phyloP scores from a whole-genome alignment of 345 rosid species.

The Citrus medica region DNA sequence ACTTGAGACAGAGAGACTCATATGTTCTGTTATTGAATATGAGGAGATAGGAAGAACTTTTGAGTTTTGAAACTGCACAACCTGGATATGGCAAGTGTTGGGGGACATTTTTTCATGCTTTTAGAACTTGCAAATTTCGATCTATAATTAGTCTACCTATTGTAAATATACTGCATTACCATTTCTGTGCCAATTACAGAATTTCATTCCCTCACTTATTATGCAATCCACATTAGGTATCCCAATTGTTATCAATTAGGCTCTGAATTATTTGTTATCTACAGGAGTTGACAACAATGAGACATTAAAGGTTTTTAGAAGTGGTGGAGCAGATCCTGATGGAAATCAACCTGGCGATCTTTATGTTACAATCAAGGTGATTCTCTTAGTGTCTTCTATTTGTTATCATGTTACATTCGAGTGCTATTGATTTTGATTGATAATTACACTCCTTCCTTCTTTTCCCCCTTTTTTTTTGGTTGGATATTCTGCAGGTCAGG shows the following conservation, averaged over 20 bases:
- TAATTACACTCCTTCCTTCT: neutral
- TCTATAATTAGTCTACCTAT: neutral
- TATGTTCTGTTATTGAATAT: neutral
- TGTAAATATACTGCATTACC: neutral
- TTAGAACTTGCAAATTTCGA: neutral
- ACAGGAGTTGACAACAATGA: slow-evolving; percentile 84
- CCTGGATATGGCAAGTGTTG: neutral
- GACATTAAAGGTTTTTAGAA: slow-evolving; percentile 63
- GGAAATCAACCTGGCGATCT: slow-evolving; percentile 96
- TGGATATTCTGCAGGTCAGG: slow-evolving; percentile 48
- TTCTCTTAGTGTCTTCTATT: slow-evolving; percentile 7
- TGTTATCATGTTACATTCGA: neutral
- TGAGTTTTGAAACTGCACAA: neutral
- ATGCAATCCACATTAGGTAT: neutral
- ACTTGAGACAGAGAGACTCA: neutral
- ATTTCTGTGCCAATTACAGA: neutral
- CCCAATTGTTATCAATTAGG: neutral
- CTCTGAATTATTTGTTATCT: slow-evolving; percentile 9
- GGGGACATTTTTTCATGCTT: neutral
- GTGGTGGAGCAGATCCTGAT: slow-evolving; percentile 97
- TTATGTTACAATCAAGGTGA: slow-evolving; percentile 72
- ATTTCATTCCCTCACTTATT: neutral
- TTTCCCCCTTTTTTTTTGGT: neutral
- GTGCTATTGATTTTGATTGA: neutral
- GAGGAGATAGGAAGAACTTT: neutral